phyloP scores from a whole-genome alignment of 352 stramenopile species.

The Lagenidium giganteum region DNA sequence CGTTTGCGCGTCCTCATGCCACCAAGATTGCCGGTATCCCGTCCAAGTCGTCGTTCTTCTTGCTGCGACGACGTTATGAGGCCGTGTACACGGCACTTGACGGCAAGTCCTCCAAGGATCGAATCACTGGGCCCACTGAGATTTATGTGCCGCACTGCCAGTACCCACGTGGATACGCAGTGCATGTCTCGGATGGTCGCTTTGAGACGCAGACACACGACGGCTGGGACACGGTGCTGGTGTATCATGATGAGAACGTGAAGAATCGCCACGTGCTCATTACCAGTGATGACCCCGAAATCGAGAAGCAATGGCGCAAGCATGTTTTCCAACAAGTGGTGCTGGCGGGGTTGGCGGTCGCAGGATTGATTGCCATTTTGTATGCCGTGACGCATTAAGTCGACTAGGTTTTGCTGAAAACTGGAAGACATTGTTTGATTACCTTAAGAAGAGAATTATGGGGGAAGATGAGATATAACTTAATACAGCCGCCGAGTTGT shows the following conservation, averaged over 20 bases:
- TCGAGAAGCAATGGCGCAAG: conserved; percentile 12
- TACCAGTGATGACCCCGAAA: conserved; percentile 8
- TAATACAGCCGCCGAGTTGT: no score
- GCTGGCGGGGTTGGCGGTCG: background rate
- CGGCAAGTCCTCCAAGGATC: conserved; percentile 17
- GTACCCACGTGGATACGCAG: conserved; percentile 57
- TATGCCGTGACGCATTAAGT: no score
- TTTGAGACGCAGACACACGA: conserved; percentile 40
- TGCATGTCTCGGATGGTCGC: conserved; percentile 52
- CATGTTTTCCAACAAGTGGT: conserved; percentile 5
- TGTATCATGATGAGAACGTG: conserved; percentile 36
- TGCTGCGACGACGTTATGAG: conserved; percentile 46
- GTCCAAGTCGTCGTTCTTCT: conserved; percentile 49
- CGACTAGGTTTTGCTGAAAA: no score
- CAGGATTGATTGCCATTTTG: background rate
- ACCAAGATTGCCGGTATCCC: conserved; percentile 63
- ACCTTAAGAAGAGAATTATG: no score
- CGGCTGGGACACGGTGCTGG: conserved; percentile 58
- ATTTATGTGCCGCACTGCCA: conserved; percentile 76
- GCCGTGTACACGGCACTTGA: conserved; percentile 39
- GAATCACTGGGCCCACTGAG: conserved; percentile 29
- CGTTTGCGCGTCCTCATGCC: conserved; percentile 65
- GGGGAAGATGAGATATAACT: no score
- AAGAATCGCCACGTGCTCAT: conserved; percentile 10
- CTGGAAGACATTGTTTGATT: no score